Evolutionary conservation across 495 filamentous ascomycete species (phyloP).

Genomic region (Aspergillus biplanus): DNA sequence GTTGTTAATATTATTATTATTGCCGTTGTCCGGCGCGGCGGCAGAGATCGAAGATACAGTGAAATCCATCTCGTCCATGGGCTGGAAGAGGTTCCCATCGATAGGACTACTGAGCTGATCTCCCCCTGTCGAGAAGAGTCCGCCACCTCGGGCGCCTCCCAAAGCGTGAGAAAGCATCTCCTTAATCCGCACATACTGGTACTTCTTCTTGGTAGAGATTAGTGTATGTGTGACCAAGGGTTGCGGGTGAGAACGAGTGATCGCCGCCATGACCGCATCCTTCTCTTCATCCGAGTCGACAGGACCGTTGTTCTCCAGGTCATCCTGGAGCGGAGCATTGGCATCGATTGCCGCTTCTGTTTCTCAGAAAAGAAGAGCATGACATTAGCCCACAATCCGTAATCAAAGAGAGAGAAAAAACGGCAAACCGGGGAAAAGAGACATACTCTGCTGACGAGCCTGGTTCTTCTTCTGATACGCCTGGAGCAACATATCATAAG

Average conservation of each 20-base stretch:
- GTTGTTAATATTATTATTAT: constrained; percentile 8
- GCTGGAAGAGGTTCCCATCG: constrained; percentile 39
- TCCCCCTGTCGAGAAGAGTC: constrained; percentile 46
- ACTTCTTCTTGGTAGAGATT: constrained; percentile 69
- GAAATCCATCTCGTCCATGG: constrained; percentile 34
- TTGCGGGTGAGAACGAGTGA: constrained; percentile 73
- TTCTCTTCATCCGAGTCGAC: constrained; percentile 95
- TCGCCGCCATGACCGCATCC: constrained; percentile 81
- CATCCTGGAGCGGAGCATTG: constrained; percentile 88
- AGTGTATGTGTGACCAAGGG: constrained; percentile 71
- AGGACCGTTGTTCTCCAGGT: constrained; percentile 70
- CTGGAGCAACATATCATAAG: constrained; percentile 91
- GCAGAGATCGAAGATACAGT: constrained; percentile 27
- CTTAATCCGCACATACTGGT: constrained; percentile 82
- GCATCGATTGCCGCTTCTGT: constrained; percentile 90
- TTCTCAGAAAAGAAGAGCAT: background rate
- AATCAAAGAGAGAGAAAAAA: background rate
- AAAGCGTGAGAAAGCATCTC: constrained; percentile 84
- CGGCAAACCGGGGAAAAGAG: constrained; percentile 4
- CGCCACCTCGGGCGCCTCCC: constrained; percentile 48
- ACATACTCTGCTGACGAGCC: constrained; percentile 89
- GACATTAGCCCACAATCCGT: background rate
- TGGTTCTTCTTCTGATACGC: constrained; percentile 99
- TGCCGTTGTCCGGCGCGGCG: constrained; percentile 20
- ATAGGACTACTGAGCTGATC: constrained; percentile 33